Percentiles rank a stretch among this genome's conserved stretches.
phyloP scores from a whole-genome alignment of 1,284 basidiomycete species.

The Ganoderma leucocontextum region DNA sequence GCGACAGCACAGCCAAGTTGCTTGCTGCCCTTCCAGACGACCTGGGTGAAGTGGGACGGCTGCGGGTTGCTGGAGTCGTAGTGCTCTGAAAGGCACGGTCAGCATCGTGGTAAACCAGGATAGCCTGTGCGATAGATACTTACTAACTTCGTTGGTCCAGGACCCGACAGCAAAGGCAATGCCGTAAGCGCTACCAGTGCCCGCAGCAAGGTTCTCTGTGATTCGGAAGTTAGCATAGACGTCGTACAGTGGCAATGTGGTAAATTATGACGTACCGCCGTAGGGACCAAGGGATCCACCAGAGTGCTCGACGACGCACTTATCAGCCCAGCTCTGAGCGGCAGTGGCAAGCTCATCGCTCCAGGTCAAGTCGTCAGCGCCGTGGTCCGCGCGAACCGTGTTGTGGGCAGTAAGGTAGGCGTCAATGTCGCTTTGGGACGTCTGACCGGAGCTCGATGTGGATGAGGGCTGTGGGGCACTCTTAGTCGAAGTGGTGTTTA shows the following conservation, averaged over 20 bases:
- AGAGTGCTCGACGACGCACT: conserved; percentile 70
- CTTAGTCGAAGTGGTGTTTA: conserved; percentile 6
- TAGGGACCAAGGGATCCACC: conserved; percentile 65
- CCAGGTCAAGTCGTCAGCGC: conserved; percentile 66
- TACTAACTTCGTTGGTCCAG: conserved; percentile 68
- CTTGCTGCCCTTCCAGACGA: conserved; percentile 72
- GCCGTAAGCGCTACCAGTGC: conserved; percentile 59
- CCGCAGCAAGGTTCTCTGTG: conserved; percentile 73
- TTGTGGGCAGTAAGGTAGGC: conserved; percentile 67
- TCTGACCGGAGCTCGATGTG: conserved; percentile 18
- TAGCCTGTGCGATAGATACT: conserved; percentile 21
- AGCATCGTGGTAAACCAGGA: background rate
- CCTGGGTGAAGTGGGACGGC: conserved; percentile 74
- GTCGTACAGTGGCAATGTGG: background rate
- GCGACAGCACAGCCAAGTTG: conserved; percentile 70
- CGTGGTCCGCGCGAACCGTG: conserved; percentile 63
- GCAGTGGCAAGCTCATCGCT: conserved; percentile 58
- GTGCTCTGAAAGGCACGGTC: conserved; percentile 46
- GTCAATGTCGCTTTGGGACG: conserved; percentile 42
- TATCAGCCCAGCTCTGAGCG: conserved; percentile 72
- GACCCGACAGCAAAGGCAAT: conserved; percentile 58
- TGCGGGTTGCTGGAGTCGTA: conserved; percentile 65
- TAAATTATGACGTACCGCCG: conserved; percentile 54
- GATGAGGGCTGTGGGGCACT: background rate
- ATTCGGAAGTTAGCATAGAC: conserved; percentile 4